These are phyloP conservation scores for Ophidiomyces ophidiicola DNA, from an alignment of 2,329 filamentous ascomycete genomes.

Conservation along the genomic window DNA sequence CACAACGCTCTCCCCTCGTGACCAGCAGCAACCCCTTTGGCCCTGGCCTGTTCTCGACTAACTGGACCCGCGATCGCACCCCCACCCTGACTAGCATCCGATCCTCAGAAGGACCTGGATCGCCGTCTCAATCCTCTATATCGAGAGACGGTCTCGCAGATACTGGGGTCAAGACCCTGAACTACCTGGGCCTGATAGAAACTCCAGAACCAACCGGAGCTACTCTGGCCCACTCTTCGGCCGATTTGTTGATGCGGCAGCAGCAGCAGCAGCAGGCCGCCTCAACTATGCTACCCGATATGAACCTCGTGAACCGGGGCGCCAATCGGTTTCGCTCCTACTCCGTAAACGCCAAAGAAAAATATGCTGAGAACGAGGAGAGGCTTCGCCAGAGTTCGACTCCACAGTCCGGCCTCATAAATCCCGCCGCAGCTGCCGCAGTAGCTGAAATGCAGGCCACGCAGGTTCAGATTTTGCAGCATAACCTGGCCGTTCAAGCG, in stretches of 20 bases:
- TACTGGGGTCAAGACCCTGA: slow-evolving; percentile 80
- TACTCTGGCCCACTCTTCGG: slow-evolving; percentile 52
- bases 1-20: slow-evolving; percentile 64
- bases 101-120: slow-evolving; percentile 75
- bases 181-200: slow-evolving; percentile 90
- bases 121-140: slow-evolving; percentile 73
- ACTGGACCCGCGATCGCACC: slow-evolving; percentile 76
- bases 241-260: slow-evolving; percentile 40
- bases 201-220: slow-evolving; percentile 72
- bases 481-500: slow-evolving; percentile 86
- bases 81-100: slow-evolving; percentile 83
- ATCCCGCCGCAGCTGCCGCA: slow-evolving; percentile 44
- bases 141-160: slow-evolving; percentile 75
- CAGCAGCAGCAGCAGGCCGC: slow-evolving; percentile 43
- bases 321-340: slow-evolving; percentile 88
- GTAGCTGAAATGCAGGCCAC: slow-evolving; percentile 49
- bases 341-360: slow-evolving; percentile 96
- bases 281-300: slow-evolving; percentile 52
- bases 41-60: slow-evolving; percentile 74
- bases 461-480: slow-evolving; percentile 63
- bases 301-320: slow-evolving; percentile 63
- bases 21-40: slow-evolving; percentile 59
- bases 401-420: slow-evolving; percentile 47
- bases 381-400: slow-evolving; percentile 53
- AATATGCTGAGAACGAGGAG: slow-evolving; percentile 81